Conservation (phyloP, 768 basidiomycete species). For the Lanmaoa pseudosensibilis region DNA sequence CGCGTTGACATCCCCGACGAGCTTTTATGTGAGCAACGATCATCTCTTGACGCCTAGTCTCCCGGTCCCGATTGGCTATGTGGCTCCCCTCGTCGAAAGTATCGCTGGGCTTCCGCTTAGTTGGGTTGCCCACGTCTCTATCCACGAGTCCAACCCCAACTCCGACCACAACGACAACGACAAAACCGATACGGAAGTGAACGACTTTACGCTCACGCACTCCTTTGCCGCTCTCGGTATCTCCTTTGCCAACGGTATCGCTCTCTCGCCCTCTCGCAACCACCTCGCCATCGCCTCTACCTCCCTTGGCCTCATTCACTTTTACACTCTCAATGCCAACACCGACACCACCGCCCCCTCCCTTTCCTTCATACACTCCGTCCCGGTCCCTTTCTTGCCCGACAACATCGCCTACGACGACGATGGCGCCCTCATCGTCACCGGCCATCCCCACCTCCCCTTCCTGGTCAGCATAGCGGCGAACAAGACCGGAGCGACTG, state of each 20-base stretch:
- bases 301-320: constrained; percentile 43
- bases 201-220: constrained; percentile 32
- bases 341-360: constrained; percentile 28
- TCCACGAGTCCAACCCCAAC: constrained; percentile 33
- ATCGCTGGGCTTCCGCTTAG: constrained; percentile 55
- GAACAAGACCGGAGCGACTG: constrained; percentile 38
- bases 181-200: constrained; percentile 17
- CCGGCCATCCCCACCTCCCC: constrained; percentile 67
- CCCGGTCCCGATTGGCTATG: constrained; percentile 44
- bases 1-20: constrained; percentile 60
- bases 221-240: constrained; percentile 47
- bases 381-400: constrained; percentile 56
- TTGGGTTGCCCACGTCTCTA: constrained; percentile 57
- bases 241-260: constrained; percentile 71
- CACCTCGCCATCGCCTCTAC: constrained; percentile 61
- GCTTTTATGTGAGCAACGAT: constrained; percentile 75
- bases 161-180: constrained; percentile 14
- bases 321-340: constrained; percentile 49
- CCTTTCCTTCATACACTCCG: constrained; percentile 38
- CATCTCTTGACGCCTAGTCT: constrained; percentile 66
- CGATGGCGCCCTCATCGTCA: constrained; percentile 49
- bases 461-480: constrained; percentile 46
- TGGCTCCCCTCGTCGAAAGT: constrained; percentile 57
- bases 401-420: constrained; percentile 64
- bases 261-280: constrained; percentile 50